A percentile compares a stretch with the other conserved stretches of the same genome.
phyloP scores from a whole-genome alignment of 192 early-diverging fungal species.

The Umbelopsis ramanniana region DNA sequence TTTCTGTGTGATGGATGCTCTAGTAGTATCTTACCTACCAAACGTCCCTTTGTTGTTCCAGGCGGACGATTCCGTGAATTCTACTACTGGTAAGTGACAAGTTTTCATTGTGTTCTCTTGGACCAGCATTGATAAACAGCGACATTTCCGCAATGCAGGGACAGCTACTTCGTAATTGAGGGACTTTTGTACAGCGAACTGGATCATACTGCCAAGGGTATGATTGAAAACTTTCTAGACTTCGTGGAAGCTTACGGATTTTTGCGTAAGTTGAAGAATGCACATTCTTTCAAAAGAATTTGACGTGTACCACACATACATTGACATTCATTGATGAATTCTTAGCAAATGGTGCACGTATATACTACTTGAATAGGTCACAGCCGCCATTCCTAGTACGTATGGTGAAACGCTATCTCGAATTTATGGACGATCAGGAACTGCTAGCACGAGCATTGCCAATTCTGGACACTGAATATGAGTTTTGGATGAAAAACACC shows the following conservation, averaged over 20 bases:
- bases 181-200: conserved; percentile 65
- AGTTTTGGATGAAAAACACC: conserved; percentile 63
- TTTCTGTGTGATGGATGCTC: conserved; percentile 59
- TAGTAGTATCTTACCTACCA: conserved; percentile 56
- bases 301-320: background rate
- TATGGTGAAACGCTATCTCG: conserved; percentile 68
- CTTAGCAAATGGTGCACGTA: conserved; percentile 70
- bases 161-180: conserved; percentile 69
- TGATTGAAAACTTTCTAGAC: conserved; percentile 65
- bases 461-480: conserved; percentile 60
- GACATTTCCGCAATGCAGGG: conserved; percentile 37
- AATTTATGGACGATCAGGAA: conserved; percentile 50
- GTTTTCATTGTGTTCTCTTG: background rate
- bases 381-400: conserved; percentile 74
- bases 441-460: conserved; percentile 57
- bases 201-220: conserved; percentile 46
- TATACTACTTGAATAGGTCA: conserved; percentile 77
- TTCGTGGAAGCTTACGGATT: conserved; percentile 66
- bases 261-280: conserved; percentile 54
- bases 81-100: conserved; percentile 61
- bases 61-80: conserved; percentile 75
- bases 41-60: conserved; percentile 70
- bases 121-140: background rate
- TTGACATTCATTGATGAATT: background rate
- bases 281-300: background rate